Evolutionary conservation across 371 early-diverging fungal genomes (phyloP).

Genomic region (Lichtheimia hyalospora): DNA sequence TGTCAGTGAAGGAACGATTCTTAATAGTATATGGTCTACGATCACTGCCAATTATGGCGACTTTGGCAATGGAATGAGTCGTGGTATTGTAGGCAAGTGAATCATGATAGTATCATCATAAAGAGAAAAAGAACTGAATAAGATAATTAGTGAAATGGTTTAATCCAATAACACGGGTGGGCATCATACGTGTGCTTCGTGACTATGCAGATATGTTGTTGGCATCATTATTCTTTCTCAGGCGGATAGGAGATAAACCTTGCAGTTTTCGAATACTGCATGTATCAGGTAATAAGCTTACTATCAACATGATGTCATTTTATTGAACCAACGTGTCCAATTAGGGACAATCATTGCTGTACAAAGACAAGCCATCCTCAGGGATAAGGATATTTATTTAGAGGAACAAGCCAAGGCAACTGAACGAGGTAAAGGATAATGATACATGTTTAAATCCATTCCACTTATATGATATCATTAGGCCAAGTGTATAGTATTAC

Average conservation of each 20-base stretch:
- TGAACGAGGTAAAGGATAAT: slow-evolving; percentile 22
- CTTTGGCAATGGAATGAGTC: slow-evolving; percentile 34
- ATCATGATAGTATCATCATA: too few relatives aligned
- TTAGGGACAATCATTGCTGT: slow-evolving; percentile 32
- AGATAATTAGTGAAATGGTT: slow-evolving; percentile 38
- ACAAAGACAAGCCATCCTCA: slow-evolving; percentile 36
- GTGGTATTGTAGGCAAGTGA: slow-evolving; percentile 19
- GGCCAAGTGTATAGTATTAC: slow-evolving; percentile 21
- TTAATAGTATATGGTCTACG: slow-evolving; percentile 20
- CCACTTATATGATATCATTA: neutral
- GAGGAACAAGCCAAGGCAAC: slow-evolving; percentile 28
- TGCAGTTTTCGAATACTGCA: slow-evolving; percentile 33
- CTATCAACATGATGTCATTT: too few relatives aligned
- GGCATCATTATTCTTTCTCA: slow-evolving; percentile 38
- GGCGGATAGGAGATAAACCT: slow-evolving; percentile 26
- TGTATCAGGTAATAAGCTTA: slow-evolving; percentile 28
- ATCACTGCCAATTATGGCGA: slow-evolving; percentile 34
- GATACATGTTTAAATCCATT: neutral
- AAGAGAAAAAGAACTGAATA: neutral
- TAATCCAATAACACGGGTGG: slow-evolving; percentile 36
- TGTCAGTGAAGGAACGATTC: slow-evolving; percentile 19
- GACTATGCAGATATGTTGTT: slow-evolving; percentile 38
- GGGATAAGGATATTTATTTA: slow-evolving; percentile 34
- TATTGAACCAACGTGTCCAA: neutral
- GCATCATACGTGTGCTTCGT: slow-evolving; percentile 38